These are phyloP conservation scores for Magnolia kwangsiensis DNA, from an alignment of 164 flowering plant species.

Conservation along the genomic window DNA sequence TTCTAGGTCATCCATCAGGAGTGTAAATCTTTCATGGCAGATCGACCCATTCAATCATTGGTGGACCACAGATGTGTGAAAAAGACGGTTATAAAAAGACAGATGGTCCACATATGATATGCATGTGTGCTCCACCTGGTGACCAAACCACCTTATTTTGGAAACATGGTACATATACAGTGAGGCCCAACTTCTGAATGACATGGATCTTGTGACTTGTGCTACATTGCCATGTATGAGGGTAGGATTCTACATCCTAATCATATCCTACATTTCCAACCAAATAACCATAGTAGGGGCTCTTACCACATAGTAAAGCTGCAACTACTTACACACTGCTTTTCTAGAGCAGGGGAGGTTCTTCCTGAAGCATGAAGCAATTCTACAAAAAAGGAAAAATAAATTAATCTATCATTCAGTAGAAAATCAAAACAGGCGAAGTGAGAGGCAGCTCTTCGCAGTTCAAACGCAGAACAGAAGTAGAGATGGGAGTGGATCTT, in stretches of 20 bases:
- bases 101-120: too few relatives aligned
- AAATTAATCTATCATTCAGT: not conserved
- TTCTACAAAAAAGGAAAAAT: conserved; percentile 1
- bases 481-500: not conserved
- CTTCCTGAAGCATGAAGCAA: conserved; percentile 26
- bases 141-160: too few relatives aligned
- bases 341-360: conserved; percentile 27
- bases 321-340: conserved; percentile 29
- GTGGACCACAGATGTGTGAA: too few relatives aligned
- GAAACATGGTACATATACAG: not conserved
- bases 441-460: not conserved
- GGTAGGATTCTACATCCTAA: too few relatives aligned
- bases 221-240: too few relatives aligned
- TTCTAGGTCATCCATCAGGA: not conserved
- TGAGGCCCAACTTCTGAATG: too few relatives aligned
- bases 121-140: too few relatives aligned
- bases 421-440: not conserved
- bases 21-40: not conserved
- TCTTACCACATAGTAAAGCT: not conserved
- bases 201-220: too few relatives aligned
- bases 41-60: too few relatives aligned
- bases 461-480: not conserved
- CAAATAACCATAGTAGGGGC: too few relatives aligned
- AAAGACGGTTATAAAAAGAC: too few relatives aligned
- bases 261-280: too few relatives aligned